Evolutionary conservation across 305 asterid genomes (phyloP).

Genomic region (Fraxinus baroniana): DNA sequence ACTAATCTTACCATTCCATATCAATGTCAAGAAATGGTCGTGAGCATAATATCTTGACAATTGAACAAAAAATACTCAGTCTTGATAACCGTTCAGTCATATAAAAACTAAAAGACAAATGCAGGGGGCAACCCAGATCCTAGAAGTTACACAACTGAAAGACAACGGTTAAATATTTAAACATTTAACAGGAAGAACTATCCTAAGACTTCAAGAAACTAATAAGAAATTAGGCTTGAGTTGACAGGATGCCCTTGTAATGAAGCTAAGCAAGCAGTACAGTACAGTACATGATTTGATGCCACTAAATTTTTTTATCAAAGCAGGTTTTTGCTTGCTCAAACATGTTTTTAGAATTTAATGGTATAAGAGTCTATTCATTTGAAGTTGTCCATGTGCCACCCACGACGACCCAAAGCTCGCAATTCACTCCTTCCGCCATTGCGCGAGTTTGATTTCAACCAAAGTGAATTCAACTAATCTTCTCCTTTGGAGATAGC

Average conservation of each 20-base stretch:
- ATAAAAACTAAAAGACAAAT: background rate
- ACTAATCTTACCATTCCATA: background rate
- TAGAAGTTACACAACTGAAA: background rate
- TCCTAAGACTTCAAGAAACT: background rate
- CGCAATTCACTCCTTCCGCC: background rate
- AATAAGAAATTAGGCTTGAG: background rate
- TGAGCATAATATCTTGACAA: background rate
- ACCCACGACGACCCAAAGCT: background rate
- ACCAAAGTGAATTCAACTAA: background rate
- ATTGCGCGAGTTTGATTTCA: background rate
- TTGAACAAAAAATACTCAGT: background rate
- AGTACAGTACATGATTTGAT: background rate
- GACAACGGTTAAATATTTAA: background rate
- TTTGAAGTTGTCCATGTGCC: background rate
- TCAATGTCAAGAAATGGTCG: background rate
- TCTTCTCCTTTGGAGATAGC: background rate
- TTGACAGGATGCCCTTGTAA: background rate
- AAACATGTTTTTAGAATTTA: background rate
- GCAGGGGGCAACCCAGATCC: background rate
- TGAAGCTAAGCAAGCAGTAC: background rate
- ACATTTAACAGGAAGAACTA: background rate
- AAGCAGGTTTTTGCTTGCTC: background rate
- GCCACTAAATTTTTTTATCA: background rate
- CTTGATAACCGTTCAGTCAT: background rate
- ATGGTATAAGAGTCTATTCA: background rate